Base-by-base conservation (phyloP, 345 rosid species). In the Dipteronia sinensis region DNA sequence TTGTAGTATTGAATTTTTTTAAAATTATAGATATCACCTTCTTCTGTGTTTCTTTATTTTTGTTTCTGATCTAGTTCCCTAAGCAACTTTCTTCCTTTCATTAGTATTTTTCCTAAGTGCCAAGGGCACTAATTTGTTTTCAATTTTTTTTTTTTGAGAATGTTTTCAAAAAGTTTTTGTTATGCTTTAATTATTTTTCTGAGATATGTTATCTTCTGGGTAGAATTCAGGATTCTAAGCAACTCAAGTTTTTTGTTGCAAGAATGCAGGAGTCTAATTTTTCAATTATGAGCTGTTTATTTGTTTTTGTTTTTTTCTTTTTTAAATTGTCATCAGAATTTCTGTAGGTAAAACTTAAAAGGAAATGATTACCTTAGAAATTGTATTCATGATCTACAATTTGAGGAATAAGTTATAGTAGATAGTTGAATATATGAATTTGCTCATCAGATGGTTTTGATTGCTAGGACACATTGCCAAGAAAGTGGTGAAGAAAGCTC, bases 401-500 rank as follows among this genome's bases (percentile, higher is more conserved):
- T 65, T 65, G n/a, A 31, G 47, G 77, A 64, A 27, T 15, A 1
- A 47, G 42, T 12, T 27, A 20, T 40, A 72, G 31, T 56, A 38
- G 55, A 59, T 62, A 22, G 67, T 61, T 22, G 25, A 8, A 46
- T 27, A 31, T 75, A 19, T 13, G 20, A n/a, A 47, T 34, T 49
- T 65, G 51, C 71, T 75, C 51, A 75, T 66, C 47, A 9, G 58
- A 73, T 70, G 67, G 20, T 74, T 22, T 78, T 79, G 76, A 51
- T 31, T 40, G 65, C 74, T 79, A 92, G 98, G 88, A 82, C 89
- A 64, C 97, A 89, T 83, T 96, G 98, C 85, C 97, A 94, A 84
- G 98, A 96, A 87, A 94, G 90, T 80, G 87, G 93, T 74, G 97
- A 93, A 86, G 97, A 93, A 80, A 89, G 95, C 73, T 86, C 90